phyloP scores from a whole-genome alignment of 148 eudicot genomes.

The Suaeda aralocaspica region DNA sequence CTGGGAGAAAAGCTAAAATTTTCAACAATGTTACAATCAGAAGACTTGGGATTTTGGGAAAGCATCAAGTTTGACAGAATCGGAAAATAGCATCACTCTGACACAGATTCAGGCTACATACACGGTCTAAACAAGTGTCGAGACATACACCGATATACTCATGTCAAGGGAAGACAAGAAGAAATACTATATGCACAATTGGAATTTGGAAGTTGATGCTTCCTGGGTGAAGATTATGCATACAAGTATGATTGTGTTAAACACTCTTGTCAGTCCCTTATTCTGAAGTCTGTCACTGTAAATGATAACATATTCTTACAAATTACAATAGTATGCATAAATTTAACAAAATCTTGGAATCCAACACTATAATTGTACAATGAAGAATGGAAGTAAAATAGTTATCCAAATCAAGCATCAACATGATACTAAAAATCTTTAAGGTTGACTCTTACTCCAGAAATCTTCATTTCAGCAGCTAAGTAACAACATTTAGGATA shows the following conservation, averaged over 20 bases:
- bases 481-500: not conserved
- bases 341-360: not conserved
- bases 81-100: not conserved
- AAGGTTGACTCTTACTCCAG: not conserved
- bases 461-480: not conserved
- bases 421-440: not conserved
- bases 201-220: not conserved
- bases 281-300: too few relatives aligned
- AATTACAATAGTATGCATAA: too few relatives aligned
- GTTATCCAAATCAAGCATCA: not conserved
- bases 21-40: not conserved
- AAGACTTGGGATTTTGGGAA: not conserved
- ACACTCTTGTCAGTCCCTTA: too few relatives aligned
- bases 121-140: not conserved
- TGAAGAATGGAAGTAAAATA: not conserved
- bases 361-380: not conserved
- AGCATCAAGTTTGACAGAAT: not conserved
- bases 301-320: too few relatives aligned
- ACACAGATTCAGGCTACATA: not conserved
- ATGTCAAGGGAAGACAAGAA: not conserved
- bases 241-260: not conserved
- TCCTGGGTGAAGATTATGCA: not conserved
- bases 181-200: too few relatives aligned
- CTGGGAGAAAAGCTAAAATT: not conserved
- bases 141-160: not conserved